These are phyloP conservation scores for Claviceps pusilla DNA, from an alignment of 2,329 filamentous ascomycete genomes.

Conservation along the genomic window DNA sequence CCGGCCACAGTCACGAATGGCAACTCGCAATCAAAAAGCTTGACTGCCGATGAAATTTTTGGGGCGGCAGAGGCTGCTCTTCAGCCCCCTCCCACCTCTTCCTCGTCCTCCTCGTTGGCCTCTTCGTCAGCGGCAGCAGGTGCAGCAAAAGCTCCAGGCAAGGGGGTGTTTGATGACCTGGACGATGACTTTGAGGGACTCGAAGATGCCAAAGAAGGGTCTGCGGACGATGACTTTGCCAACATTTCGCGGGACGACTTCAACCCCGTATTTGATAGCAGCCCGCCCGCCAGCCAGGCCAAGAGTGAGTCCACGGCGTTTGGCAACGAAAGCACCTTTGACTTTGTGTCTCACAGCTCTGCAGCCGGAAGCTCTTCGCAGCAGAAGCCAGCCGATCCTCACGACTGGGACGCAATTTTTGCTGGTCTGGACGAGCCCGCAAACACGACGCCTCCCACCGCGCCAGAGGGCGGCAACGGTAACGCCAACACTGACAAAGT, in stretches of 20 bases:
- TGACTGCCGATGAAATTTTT: conserved; percentile 26
- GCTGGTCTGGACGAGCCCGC: conserved; percentile 53
- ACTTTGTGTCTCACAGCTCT: conserved; percentile 34
- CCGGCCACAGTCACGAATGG: conserved; percentile 17
- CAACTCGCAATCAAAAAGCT: conserved; percentile 16
- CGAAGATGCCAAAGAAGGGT: conserved; percentile 70
- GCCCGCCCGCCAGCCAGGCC: conserved; percentile 36
- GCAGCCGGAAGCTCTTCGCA: conserved; percentile 21
- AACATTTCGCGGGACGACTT: conserved; percentile 64
- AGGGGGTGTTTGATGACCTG: conserved; percentile 55
- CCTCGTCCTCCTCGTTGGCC: neutral
- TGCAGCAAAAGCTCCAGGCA: conserved; percentile 19
- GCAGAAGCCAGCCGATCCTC: conserved; percentile 32
- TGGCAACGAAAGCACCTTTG: conserved; percentile 41
- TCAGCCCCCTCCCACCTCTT: neutral
- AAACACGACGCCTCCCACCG: conserved; percentile 13
- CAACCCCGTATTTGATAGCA: conserved; percentile 67
- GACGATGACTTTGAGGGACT: conserved; percentile 72
- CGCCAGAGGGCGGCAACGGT: neutral
- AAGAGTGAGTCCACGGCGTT: conserved; percentile 41
- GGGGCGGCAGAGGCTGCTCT: conserved; percentile 14
- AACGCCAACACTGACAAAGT: conserved; percentile 2
- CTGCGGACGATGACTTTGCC: conserved; percentile 65
- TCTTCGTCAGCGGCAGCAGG: neutral
- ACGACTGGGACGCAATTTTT: conserved; percentile 95